phyloP scores from a whole-genome alignment of 345 rosid species.

The Melastoma malabathricum region DNA sequence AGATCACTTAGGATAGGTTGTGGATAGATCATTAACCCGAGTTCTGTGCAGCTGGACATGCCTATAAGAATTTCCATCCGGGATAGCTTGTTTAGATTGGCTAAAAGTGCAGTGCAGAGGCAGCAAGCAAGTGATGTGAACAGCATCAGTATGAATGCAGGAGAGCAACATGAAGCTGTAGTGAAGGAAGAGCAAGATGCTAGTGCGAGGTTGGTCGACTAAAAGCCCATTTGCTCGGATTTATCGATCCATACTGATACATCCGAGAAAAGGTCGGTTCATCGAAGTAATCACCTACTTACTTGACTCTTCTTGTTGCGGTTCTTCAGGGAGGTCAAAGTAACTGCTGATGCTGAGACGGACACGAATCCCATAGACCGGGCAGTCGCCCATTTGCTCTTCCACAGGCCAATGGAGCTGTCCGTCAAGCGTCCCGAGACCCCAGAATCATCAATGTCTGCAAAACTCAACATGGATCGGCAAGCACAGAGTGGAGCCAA shows the following conservation, averaged over 20 bases:
- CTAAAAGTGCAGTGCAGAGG: conserved; percentile 78
- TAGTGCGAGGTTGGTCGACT: conserved; percentile 33
- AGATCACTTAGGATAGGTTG: no score
- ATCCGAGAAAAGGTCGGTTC: no score
- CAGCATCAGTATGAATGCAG: conserved; percentile 35
- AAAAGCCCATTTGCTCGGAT: no score
- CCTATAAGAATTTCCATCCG: conserved; percentile 63
- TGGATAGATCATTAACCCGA: conserved; percentile 5
- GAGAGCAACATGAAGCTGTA: conserved; percentile 32
- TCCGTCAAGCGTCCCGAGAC: conserved; percentile 34
- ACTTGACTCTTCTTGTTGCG: background rate
- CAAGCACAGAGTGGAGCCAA: conserved; percentile 10
- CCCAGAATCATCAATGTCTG: conserved; percentile 44
- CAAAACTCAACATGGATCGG: conserved; percentile 26
- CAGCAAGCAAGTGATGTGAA: conserved; percentile 39
- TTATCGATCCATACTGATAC: no score
- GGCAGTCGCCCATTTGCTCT: conserved; percentile 78
- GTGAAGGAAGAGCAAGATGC: conserved; percentile 26
- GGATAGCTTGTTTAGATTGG: conserved; percentile 93
- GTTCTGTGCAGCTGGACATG: conserved; percentile 50
- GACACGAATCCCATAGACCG: conserved; percentile 87
- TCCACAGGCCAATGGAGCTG: conserved; percentile 50
- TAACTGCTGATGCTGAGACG: conserved; percentile 60
- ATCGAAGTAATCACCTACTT: background rate
- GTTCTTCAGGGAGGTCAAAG: conserved; percentile 28